Evolutionary conservation across 129 eudicot species (phyloP), one percentile per base, ranked within the genome.

Genomic region (Solidago caesia): DNA sequence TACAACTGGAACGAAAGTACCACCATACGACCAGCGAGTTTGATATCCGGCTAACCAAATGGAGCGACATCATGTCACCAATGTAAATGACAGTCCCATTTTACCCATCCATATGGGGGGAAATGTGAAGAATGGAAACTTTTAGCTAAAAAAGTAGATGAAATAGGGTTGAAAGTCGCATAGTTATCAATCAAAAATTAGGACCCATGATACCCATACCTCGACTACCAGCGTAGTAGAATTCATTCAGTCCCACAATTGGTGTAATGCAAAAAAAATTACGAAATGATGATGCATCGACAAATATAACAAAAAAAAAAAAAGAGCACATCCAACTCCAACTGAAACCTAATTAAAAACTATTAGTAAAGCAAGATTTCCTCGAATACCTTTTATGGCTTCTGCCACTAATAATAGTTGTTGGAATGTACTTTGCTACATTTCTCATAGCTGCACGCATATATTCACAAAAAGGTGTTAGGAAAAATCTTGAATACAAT

Each of bases 201-300:
- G 97, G 99, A 66, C 89, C 89, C 92, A 88, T 82, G 29, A 95
- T 95, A 79, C 91, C 99, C 99, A 95, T 89, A 55, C 99, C 99
- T 69, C 91, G 99, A 81, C 99, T 95, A 49, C 99, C 99, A 41
- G 99, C 99, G 83, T 95, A 95, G 72, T 91, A 95, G 53, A 95
- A 95, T 73, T 95, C 96, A 3, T 79, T 82, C 70, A 95, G 80
- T 70, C 89, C 89, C 58, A 94, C 97, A 71, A 94, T 80, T 87
- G 81, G 63, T 72, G 76, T 4, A 94, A 14, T 74, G 21, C 0
- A 21, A 21, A 21, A 21, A 13, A 64, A 63, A 43, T 29, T 63
- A 76, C 39, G 74, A 52, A 25, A 42, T 13, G 59, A 33, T 8
- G 53, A 21, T 21, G 21, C 47, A 72, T 10, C 59, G 4, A 27